Evolutionary conservation across 2,329 filamentous ascomycete species (phyloP), one percentile per base, ranked within the genome.

Genomic region (Ophiostoma montium): DNA sequence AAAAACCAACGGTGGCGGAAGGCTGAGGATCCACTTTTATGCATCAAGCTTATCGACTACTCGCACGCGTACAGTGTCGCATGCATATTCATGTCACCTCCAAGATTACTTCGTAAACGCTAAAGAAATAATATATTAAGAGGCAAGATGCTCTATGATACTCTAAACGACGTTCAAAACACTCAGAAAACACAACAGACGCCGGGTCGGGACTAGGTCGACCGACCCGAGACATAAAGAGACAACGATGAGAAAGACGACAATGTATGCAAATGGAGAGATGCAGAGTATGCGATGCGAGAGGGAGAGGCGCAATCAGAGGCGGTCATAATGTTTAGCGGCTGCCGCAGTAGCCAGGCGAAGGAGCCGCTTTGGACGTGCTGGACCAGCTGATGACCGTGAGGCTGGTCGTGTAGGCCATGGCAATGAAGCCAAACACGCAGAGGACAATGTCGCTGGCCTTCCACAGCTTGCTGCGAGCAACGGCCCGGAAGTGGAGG

Each of bases 391-490:
- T 94, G 61, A 82, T 75, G 44, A 95, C 70, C 1, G 92, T 98
- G 58, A 96, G 70, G 33, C 75, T 72, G 0, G 92, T 96, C 0
- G 92, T 95, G 64, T 98, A 98, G 6, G 77, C 76, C 84, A 96
- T 98, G 57, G 86, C 86, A 16, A 88, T 65, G 48, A 89, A 67
- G 8, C 92, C 92, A 59, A 96, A 87, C 50, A 88, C 68, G 58
- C 86, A 84, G 33, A 98, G 78, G 0, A 70, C 56, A 36, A 95
- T 70, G 58, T 98, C 90, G 6, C 82, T 72, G 13, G 75, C 65
- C 54, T 78, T 83, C 65, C 87, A 84, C 55, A 78, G 70, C 39
- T 66, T 71, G 48, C 70, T 84, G 51, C 71, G 79, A 1, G 89
- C 85, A 27, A 94, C 84, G 12, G 79, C 88, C 61, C 75, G 82